Conservation (phyloP, 352 stramenopile genomes). For the Pythium diclinum region DNA sequence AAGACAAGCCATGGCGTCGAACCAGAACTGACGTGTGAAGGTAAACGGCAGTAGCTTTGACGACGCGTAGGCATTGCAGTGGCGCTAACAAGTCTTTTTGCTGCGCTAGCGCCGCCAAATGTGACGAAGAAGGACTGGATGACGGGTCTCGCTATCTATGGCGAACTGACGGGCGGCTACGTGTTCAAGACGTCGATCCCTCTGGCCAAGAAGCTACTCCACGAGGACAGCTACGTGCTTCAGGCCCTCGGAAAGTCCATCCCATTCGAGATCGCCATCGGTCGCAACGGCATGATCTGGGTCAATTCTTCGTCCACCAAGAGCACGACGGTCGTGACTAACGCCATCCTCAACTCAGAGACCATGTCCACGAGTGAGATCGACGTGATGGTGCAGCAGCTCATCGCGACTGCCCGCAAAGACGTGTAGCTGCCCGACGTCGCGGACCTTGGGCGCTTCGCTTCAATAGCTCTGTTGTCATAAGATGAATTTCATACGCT, state of each 20-base stretch:
- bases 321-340: conserved; percentile 84
- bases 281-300: conserved; percentile 96
- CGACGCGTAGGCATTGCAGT: background rate
- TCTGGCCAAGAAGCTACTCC: conserved; percentile 69
- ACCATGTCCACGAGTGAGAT: conserved; percentile 75
- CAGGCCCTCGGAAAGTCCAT: conserved; percentile 75
- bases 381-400: conserved; percentile 72
- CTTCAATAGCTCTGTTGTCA: background rate
- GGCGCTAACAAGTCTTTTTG: background rate
- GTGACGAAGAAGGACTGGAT: conserved; percentile 97
- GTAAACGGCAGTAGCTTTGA: conserved; percentile 27
- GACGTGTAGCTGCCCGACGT: background rate
- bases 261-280: conserved; percentile 95
- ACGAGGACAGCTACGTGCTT: conserved; percentile 81
- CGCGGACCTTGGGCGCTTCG: background rate
- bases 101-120: conserved; percentile 61
- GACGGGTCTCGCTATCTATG: conserved; percentile 96
- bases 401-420: conserved; percentile 57
- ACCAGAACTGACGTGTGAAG: conserved; percentile 94
- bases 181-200: conserved; percentile 85
- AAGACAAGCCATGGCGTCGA: conserved; percentile 88
- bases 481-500: conserved; percentile 2
- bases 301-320: conserved; percentile 88
- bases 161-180: conserved; percentile 92
- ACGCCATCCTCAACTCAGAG: conserved; percentile 89